phyloP scores from a whole-genome alignment of 2,329 filamentous ascomycete species.

The Sclerotinia trifoliorum region DNA sequence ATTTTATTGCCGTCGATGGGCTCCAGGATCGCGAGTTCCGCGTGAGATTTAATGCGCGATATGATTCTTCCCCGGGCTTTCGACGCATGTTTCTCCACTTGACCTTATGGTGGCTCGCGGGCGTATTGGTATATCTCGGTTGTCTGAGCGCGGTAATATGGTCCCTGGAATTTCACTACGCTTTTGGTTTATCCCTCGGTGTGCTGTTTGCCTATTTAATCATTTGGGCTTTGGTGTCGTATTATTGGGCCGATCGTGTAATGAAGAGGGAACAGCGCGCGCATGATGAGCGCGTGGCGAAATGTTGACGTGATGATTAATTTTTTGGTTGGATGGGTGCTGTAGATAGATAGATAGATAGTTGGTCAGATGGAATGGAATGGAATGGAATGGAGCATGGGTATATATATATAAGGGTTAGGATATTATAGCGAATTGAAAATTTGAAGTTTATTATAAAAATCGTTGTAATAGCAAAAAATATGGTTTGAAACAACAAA shows the following conservation, averaged over 20 bases:
- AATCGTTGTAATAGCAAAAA: neutral
- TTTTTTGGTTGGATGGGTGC: neutral
- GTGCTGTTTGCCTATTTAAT: slow-evolving; percentile 30
- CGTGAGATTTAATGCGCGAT: slow-evolving; percentile 30
- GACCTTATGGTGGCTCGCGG: slow-evolving; percentile 31
- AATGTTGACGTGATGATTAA: slow-evolving; percentile 1
- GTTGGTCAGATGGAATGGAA: neutral
- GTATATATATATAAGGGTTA: neutral
- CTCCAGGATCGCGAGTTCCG: slow-evolving; percentile 34
- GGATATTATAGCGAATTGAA: neutral
- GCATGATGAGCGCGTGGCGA: slow-evolving; percentile 17
- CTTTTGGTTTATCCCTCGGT: slow-evolving; percentile 29
- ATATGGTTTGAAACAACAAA: neutral
- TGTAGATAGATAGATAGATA: neutral
- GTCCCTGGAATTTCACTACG: slow-evolving; percentile 32
- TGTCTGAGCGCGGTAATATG: slow-evolving; percentile 32
- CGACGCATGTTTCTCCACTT: slow-evolving; percentile 27
- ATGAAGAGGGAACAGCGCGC: slow-evolving; percentile 27
- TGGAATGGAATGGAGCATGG: too few species aligned
- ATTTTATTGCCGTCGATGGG: slow-evolving; percentile 34
- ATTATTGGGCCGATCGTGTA: slow-evolving; percentile 26
- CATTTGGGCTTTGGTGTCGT: slow-evolving; percentile 28
- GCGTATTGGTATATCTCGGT: slow-evolving; percentile 28
- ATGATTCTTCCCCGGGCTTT: slow-evolving; percentile 28
- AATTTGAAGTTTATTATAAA: neutral